Base-by-base conservation (phyloP, 805 yeast genomes). In the Sugiyamaella valdiviana region DNA sequence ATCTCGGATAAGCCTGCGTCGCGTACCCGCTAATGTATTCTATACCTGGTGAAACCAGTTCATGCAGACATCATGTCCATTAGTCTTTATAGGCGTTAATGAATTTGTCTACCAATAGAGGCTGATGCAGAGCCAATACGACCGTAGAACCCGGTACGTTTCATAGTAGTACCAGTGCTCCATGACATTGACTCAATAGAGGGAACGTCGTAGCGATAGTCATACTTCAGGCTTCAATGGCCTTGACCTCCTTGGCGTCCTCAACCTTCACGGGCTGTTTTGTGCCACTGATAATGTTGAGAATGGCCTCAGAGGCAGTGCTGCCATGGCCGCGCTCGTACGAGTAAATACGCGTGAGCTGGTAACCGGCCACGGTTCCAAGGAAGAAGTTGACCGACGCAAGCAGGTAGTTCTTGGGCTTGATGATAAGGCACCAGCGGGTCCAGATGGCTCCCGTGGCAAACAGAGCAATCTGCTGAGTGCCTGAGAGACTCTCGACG, bases 381-480 rank as follows among this genome's bases (percentile, higher is more conserved):
- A 91, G 72, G 76, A 93, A 91, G 74, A 89, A 88, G 70, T 91
- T 91, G 48, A 91, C 99, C 23, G 91, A 80, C 3, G 98, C 99
- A 57, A 93, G 75, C 52, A 93, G 71, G 58, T 76, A 75, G 69
- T 91, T 91, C 70, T 84, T 83, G 38, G 99, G 99, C 56, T 73
- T 80, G 63, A 91, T 91, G 55, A 90, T 93, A 69, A 90, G 78
- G 14, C 96, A 89, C 98, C 98, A 91, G 67, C 99, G 80, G 32
- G 99, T 91, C 99, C 99, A 91, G 60, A 91, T 88, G 46, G 80
- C 79, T 48, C 97, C 99, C 1, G 99, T 91, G 42, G 90, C 89
- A 59, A 85, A 76, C 50, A 91, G 74, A 1, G 98, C 95, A 39
- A 79, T 64, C 70, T 85, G 90, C 68, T 86, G 95, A 20, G 95